Evolutionary conservation across 768 basidiomycete genomes (phyloP), one percentile per base, ranked within the genome.

Genomic region (Suillus hirtellus): DNA sequence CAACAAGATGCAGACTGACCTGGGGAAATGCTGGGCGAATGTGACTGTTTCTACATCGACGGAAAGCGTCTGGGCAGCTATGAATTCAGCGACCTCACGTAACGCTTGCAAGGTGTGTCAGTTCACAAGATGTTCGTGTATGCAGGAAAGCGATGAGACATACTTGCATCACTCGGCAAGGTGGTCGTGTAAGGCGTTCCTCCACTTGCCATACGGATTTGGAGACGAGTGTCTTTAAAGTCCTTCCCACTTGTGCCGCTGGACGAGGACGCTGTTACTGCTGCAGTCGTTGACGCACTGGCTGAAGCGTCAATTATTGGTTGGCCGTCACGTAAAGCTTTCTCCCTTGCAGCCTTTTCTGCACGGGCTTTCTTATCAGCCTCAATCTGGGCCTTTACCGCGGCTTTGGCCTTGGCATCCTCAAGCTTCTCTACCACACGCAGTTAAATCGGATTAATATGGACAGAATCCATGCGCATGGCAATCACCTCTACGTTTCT

Each of bases 321-420:
- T 60, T 79, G 79, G 1, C 96, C 96, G 42, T 96, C 94, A 38
- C 96, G 85, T 8, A 96, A 73, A 0, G 95, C 96, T 73, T 98
- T 98, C 77, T 98, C 96, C 54, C 88, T 80, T 0, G 95, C 95
- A 1, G 88, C 82, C 70, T 92, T 95, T 72, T 91, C 95, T 0
- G 93, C 93, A 21, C 96, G 87, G 10, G 86, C 89, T 60, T 86
- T 85, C 78, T 95, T 99, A 80, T 97, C 96, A 0, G 89, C 92
- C 75, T 96, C 95, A 67, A 98, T 97, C 74, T 97, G 95, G 1
- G 91, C 93, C 72, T 94, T 95, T 71, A 98, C 81, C 0, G 92
- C 91, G 3, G 92, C 93, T 66, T 80, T 87, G 1, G 95, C 96
- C 70, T 88, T 89, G 12, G 88, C 88, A 56, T 99, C 96, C 59